Evolutionary conservation across 2,329 filamentous ascomycete species (phyloP).

Genomic region (Fusarium odoratissimum): DNA sequence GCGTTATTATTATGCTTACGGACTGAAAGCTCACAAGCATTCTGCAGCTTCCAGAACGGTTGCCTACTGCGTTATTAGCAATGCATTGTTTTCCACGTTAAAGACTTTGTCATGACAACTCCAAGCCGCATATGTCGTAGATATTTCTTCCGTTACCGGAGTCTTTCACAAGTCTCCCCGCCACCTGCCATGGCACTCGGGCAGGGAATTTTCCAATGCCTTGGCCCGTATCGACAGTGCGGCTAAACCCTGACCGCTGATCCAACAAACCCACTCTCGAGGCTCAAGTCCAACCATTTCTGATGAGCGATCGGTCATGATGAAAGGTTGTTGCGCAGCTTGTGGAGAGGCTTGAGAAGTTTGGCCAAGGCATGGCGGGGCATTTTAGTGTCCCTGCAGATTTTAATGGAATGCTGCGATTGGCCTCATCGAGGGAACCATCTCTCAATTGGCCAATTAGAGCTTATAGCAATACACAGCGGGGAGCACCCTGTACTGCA

Average conservation of each 20-base stretch:
- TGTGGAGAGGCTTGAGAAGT: conserved; percentile 43
- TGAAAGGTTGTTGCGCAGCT: conserved; percentile 39
- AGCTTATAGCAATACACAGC: conserved; percentile 19
- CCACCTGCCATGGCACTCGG: conserved; percentile 10
- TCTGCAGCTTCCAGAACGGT: conserved; percentile 18
- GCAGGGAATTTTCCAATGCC: not conserved
- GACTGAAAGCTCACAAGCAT: conserved; percentile 2
- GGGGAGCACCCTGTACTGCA: conserved; percentile 31
- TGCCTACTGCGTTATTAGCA: not conserved
- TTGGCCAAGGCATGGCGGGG: conserved; percentile 42
- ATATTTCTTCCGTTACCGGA: conserved; percentile 14
- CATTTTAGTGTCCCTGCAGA: conserved; percentile 44
- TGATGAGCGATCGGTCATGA: conserved; percentile 36
- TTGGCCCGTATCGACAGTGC: conserved; percentile 13
- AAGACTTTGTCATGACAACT: conserved; percentile 35
- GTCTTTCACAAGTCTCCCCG: conserved; percentile 5
- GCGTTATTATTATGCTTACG: not conserved
- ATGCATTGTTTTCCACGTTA: not conserved
- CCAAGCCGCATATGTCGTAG: conserved; percentile 2
- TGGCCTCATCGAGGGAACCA: conserved; percentile 25
- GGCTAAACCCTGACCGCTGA: conserved; percentile 43
- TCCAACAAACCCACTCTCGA: conserved; percentile 37
- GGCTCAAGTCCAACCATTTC: conserved; percentile 33
- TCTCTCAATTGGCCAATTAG: conserved; percentile 43
- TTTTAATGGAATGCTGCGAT: conserved; percentile 30